Evolutionary conservation across 192 early-diverging fungal genomes (phyloP).

Genomic region (Phlyctochytrium arcticum): DNA sequence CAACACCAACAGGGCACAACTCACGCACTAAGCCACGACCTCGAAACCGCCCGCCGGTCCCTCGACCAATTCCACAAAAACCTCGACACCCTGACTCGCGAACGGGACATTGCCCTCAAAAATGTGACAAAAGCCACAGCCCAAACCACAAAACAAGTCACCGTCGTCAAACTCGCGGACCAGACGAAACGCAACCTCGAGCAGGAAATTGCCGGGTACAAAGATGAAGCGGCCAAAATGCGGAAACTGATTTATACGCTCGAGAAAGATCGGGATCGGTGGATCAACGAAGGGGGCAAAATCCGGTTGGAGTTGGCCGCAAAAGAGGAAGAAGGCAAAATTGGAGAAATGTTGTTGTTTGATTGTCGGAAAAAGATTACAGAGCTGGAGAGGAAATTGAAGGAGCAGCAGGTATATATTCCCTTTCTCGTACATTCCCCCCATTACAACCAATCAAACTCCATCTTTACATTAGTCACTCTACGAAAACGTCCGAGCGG

Average conservation of each 20-base stretch:
- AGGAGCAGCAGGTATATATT: slow-evolving; percentile 50
- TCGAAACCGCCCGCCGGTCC: slow-evolving; percentile 37
- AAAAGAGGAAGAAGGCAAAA: slow-evolving; percentile 56
- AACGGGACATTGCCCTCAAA: slow-evolving; percentile 57
- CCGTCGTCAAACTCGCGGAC: slow-evolving; percentile 51
- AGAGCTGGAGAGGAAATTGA: slow-evolving; percentile 55
- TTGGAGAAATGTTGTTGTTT: slow-evolving; percentile 57
- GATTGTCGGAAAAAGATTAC: slow-evolving; percentile 55
- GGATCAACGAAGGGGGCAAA: slow-evolving; percentile 42
- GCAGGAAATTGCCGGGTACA: slow-evolving; percentile 55
- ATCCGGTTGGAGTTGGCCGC: slow-evolving; percentile 22
- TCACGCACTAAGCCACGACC: slow-evolving; percentile 36
- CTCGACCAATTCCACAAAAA: slow-evolving; percentile 36
- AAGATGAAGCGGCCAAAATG: slow-evolving; percentile 61
- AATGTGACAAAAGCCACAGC: slow-evolving; percentile 53
- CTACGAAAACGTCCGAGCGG: slow-evolving; percentile 57
- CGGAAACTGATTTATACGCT: slow-evolving; percentile 59
- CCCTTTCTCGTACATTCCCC: not conserved
- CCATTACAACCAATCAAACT: slow-evolving; percentile 6
- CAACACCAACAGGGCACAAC: slow-evolving; percentile 30
- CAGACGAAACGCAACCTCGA: slow-evolving; percentile 58
- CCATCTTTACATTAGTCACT: slow-evolving; percentile 28
- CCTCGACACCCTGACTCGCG: slow-evolving; percentile 42
- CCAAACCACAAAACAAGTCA: slow-evolving; percentile 51
- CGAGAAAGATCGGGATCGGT: slow-evolving; percentile 54